Conservation (phyloP, 192 early-diverging fungal genomes). For the Gonapodya prolifera region DNA sequence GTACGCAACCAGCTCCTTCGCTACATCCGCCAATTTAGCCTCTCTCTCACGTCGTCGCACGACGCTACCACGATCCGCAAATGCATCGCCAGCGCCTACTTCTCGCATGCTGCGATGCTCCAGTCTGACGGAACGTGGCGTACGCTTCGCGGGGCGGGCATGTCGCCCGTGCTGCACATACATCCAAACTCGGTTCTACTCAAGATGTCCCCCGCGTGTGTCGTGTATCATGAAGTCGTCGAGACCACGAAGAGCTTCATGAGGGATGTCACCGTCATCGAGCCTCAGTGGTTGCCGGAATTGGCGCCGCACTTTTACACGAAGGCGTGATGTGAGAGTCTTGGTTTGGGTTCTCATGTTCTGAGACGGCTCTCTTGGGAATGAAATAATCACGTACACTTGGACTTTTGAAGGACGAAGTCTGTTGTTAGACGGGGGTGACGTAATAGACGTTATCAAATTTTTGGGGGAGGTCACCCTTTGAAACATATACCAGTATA, state of each 20-base stretch:
- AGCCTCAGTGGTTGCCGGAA: conserved; percentile 36
- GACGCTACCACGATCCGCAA: conserved; percentile 41
- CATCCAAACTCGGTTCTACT: conserved; percentile 26
- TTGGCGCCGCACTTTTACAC: conserved; percentile 33
- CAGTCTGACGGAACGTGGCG: conserved; percentile 51
- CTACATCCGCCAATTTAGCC: conserved; percentile 32
- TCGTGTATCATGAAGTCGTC: conserved; percentile 36
- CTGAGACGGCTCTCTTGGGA: too few relatives aligned
- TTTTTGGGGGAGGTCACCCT: too few relatives aligned
- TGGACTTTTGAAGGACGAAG: too few relatives aligned
- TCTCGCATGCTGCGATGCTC: conserved; percentile 59
- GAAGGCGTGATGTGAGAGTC: not conserved
- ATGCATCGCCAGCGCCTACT: conserved; percentile 61
- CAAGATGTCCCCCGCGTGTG: conserved; percentile 27
- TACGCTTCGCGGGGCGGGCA: conserved; percentile 37
- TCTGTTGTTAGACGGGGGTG: too few relatives aligned
- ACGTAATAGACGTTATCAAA: too few relatives aligned
- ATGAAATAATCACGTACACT: too few relatives aligned
- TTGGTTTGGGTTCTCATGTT: too few relatives aligned
- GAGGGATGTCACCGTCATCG: conserved; percentile 28
- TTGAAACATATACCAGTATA: too few relatives aligned
- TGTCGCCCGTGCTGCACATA: conserved; percentile 12
- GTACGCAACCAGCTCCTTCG: conserved; percentile 25
- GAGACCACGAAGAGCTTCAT: conserved; percentile 33
- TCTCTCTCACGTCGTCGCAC: conserved; percentile 16